Conservation (phyloP, 768 basidiomycete genomes). For the Termitomyces sp. region DNA sequence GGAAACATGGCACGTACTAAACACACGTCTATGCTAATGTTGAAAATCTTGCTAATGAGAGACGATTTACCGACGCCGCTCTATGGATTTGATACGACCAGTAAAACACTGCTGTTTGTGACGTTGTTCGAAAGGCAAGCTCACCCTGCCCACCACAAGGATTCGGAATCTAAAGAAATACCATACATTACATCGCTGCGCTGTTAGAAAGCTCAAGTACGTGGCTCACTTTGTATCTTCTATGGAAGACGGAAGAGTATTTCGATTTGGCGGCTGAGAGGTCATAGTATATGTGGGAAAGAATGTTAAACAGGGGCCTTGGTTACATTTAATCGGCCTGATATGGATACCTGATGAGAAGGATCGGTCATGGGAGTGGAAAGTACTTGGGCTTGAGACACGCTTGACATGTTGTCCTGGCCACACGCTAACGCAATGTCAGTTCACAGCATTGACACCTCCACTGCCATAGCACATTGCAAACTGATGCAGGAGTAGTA, state of each 20-base stretch:
- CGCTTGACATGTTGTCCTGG: too few relatives aligned
- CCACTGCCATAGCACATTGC: too few relatives aligned
- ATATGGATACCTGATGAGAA: not conserved
- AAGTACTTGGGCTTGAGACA: not conserved
- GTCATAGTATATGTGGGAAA: not conserved
- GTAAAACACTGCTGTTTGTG: not conserved
- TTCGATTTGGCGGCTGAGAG: not conserved
- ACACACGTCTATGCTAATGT: constrained; percentile 10
- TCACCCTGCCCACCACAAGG: constrained; percentile 2
- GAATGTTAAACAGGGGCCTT: not conserved
- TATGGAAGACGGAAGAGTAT: not conserved
- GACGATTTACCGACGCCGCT: constrained; percentile 26
- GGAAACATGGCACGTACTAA: not conserved
- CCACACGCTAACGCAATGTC: too few relatives aligned
- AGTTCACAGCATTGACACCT: too few relatives aligned
- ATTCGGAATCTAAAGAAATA: not conserved
- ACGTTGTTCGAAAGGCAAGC: not conserved
- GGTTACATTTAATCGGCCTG: not conserved
- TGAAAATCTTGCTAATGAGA: constrained; percentile 21
- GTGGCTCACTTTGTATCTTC: not conserved
- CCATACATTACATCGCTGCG: too few relatives aligned
- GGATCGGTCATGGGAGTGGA: not conserved
- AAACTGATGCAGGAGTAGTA: too few relatives aligned
- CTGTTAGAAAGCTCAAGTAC: not conserved
- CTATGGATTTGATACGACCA: constrained; percentile 4